phyloP scores from a whole-genome alignment of 257 asterid genomes.

The Nicotiana benthamiana region DNA sequence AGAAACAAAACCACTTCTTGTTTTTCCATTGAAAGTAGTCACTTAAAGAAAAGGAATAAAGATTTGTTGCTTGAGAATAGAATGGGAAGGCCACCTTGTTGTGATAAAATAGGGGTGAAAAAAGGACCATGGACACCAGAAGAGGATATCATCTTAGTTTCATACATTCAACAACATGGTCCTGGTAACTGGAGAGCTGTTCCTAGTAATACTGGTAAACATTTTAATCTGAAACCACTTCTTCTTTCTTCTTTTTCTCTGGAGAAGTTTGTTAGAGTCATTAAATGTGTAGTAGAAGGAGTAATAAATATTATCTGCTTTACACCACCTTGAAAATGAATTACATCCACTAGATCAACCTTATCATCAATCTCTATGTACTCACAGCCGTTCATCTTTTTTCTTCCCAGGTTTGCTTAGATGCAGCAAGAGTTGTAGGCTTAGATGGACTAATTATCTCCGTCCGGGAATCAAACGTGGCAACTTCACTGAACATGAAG shows the following conservation, averaged over 20 bases:
- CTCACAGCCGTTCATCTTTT: not conserved
- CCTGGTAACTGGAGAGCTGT: constrained; percentile 72
- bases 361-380: not conserved
- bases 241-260: not conserved
- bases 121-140: constrained; percentile 86
- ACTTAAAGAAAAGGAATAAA: not conserved
- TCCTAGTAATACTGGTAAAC: constrained; percentile 59
- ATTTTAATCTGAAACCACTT: not conserved
- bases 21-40: not conserved
- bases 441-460: constrained; percentile 75
- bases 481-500: constrained; percentile 51
- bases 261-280: constrained; percentile 27
- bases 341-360: not conserved
- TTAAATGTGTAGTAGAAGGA: constrained; percentile 16
- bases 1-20: not conserved
- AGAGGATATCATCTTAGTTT: constrained; percentile 60
- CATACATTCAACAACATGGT: constrained; percentile 72
- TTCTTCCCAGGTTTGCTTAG: constrained; percentile 43
- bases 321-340: constrained; percentile 29
- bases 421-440: constrained; percentile 73
- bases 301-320: constrained; percentile 25
- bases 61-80: not conserved
- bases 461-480: constrained; percentile 78
- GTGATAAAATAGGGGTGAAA: constrained; percentile 51
- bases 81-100: constrained; percentile 75